phyloP scores from a whole-genome alignment of 2,329 filamentous ascomycete species.

The Teratosphaeria pseudoeucalypti region DNA sequence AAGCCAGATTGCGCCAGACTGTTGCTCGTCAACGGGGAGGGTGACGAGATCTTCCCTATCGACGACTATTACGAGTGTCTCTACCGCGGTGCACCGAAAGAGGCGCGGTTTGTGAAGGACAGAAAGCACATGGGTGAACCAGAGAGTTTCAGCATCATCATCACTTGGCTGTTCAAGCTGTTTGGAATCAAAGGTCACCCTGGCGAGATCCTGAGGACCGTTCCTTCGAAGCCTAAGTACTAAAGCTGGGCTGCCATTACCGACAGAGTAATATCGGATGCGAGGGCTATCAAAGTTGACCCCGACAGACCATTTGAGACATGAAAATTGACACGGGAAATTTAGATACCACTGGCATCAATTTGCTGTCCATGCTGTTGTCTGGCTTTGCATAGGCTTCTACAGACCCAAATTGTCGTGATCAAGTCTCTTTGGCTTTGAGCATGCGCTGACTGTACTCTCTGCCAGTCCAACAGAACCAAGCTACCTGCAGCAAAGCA shows the following conservation, averaged over 20 bases:
- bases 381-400: not conserved
- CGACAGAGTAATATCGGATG: too few species aligned
- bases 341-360: too few species aligned
- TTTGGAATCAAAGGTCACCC: slow-evolving; percentile 35
- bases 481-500: not conserved
- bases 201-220: slow-evolving; percentile 35
- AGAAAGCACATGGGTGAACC: slow-evolving; percentile 44
- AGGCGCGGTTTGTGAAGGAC: slow-evolving; percentile 35
- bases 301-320: too few species aligned
- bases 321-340: too few species aligned
- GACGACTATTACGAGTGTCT: slow-evolving; percentile 49
- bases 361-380: not conserved
- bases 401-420: not conserved
- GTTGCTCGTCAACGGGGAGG: slow-evolving; percentile 47
- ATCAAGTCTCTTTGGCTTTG: not conserved
- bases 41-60: slow-evolving; percentile 53
- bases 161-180: slow-evolving; percentile 40
- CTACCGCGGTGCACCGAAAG: slow-evolving; percentile 43
- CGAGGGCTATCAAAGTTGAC: too few species aligned
- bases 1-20: slow-evolving; percentile 38
- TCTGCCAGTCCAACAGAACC: not conserved
- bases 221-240: slow-evolving; percentile 39
- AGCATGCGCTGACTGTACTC: not conserved
- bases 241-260: not conserved
- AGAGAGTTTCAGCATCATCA: slow-evolving; percentile 36